A percentile compares a stretch with the other conserved stretches of the same genome.
phyloP scores from a whole-genome alignment of 495 filamentous ascomycete genomes.

The Lepraria neglecta region DNA sequence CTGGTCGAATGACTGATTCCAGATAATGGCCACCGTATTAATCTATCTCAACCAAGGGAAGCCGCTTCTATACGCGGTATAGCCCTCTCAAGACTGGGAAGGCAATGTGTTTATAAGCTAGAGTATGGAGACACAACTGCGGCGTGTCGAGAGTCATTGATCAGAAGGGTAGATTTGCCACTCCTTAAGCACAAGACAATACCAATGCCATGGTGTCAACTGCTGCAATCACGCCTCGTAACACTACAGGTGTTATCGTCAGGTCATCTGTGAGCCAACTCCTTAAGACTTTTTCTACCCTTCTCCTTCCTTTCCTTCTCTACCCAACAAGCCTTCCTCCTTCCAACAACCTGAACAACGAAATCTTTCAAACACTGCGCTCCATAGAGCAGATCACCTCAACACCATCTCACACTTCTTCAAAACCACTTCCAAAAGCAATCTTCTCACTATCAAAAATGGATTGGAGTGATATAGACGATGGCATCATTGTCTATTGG shows the following conservation, averaged over 20 bases:
- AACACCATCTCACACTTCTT: not conserved
- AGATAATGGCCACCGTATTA: not conserved
- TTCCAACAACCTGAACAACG: not conserved
- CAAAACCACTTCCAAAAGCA: not conserved
- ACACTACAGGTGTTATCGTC: too few species aligned
- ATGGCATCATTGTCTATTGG: not conserved
- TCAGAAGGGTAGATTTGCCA: not conserved
- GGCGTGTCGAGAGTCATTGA: not conserved
- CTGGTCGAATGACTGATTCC: not conserved
- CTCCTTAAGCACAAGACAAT: not conserved
- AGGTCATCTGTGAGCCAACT: not conserved
- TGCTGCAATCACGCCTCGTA: too few species aligned
- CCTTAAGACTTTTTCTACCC: not conserved
- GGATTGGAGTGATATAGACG: not conserved
- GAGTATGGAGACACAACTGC: not conserved
- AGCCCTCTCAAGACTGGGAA: not conserved
- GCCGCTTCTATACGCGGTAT: not conserved
- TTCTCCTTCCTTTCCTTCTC: not conserved
- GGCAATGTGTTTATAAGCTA: not conserved
- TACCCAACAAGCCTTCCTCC: not conserved
- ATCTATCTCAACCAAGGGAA: not conserved
- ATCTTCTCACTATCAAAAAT: not conserved
- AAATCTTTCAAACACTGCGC: not conserved
- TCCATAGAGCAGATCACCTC: not conserved
- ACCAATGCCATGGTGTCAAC: too few species aligned